Evolutionary conservation across 768 basidiomycete species (phyloP).

Genomic region (Coprinopsis marcescibilis): DNA sequence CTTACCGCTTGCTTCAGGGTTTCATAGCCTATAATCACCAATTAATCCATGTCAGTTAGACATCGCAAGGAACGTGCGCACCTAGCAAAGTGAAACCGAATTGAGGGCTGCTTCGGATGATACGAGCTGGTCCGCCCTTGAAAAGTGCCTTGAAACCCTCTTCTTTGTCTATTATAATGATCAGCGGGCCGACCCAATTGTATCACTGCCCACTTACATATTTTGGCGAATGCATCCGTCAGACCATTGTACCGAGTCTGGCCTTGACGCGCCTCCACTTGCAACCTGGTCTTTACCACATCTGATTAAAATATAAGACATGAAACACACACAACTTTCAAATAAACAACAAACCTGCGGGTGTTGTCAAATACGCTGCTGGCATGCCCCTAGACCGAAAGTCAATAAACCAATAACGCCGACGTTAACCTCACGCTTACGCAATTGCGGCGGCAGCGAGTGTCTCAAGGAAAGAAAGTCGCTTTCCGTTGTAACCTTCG

Average conservation of each 20-base stretch:
- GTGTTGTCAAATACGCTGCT: slow-evolving; percentile 89
- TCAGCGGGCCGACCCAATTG: slow-evolving; percentile 9
- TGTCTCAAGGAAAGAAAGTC: slow-evolving; percentile 86
- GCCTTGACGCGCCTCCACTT: slow-evolving; percentile 88
- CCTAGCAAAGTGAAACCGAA: slow-evolving; percentile 90
- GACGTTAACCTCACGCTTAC: slow-evolving; percentile 53
- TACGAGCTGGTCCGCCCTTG: slow-evolving; percentile 87
- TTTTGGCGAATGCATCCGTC: slow-evolving; percentile 83
- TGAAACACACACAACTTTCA: slow-evolving; percentile 8
- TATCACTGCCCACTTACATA: slow-evolving; percentile 50
- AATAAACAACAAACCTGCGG: slow-evolving; percentile 55
- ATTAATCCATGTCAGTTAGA: background rate
- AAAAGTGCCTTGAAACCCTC: slow-evolving; percentile 87
- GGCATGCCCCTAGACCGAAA: slow-evolving; percentile 80
- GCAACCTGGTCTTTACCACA: slow-evolving; percentile 95
- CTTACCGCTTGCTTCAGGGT: slow-evolving; percentile 41
- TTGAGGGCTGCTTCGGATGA: slow-evolving; percentile 85
- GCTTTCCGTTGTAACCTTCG: slow-evolving; percentile 94
- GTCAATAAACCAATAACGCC: slow-evolving; percentile 22
- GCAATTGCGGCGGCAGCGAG: slow-evolving; percentile 75
- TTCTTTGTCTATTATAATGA: slow-evolving; percentile 61
- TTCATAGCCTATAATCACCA: slow-evolving; percentile 32
- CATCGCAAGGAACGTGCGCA: slow-evolving; percentile 16
- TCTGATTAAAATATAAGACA: slow-evolving; percentile 39
- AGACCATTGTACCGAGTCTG: slow-evolving; percentile 90